These are phyloP conservation scores for Cryptosporidium sp. DNA, from an alignment of 169 alveolate genomes.

Conservation along the genomic window DNA sequence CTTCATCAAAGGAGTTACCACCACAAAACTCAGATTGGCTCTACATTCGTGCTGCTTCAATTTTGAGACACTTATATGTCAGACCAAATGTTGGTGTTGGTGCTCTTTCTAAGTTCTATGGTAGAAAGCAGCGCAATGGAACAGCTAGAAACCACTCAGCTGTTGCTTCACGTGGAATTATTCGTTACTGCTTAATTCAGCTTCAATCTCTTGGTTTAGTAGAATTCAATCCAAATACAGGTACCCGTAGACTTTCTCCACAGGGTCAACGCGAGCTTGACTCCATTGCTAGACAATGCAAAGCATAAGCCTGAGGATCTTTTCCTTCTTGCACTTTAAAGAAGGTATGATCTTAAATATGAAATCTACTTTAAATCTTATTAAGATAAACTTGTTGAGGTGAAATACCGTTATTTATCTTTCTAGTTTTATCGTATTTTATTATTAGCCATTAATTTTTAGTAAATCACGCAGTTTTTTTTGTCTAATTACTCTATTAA, in stretches of 20 bases:
- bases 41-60: conserved; percentile 96
- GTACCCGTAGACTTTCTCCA: conserved; percentile 86
- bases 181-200: conserved; percentile 94
- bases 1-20: conserved; percentile 93
- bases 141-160: conserved; percentile 91
- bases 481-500: no score
- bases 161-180: conserved; percentile 94
- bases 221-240: conserved; percentile 90
- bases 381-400: conserved; percentile 21
- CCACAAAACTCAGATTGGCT: conserved; percentile 97
- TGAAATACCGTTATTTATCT: conserved; percentile 24
- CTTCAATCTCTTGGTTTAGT: conserved; percentile 93
- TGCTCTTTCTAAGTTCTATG: conserved; percentile 91
- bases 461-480: not conserved
- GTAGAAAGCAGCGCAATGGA: conserved; percentile 93
- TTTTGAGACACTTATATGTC: conserved; percentile 93
- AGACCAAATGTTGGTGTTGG: conserved; percentile 95
- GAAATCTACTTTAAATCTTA: conserved; percentile 19
- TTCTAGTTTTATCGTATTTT: conserved; percentile 25
- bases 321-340: not conserved
- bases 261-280: conserved; percentile 87
- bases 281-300: conserved; percentile 87
- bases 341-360: not conserved
- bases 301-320: not conserved
- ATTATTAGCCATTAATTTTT: conserved; percentile 18